These are phyloP conservation scores for Taphrina wiesneri DNA, from an alignment of 1,139 yeast species.

Conservation along the genomic window DNA sequence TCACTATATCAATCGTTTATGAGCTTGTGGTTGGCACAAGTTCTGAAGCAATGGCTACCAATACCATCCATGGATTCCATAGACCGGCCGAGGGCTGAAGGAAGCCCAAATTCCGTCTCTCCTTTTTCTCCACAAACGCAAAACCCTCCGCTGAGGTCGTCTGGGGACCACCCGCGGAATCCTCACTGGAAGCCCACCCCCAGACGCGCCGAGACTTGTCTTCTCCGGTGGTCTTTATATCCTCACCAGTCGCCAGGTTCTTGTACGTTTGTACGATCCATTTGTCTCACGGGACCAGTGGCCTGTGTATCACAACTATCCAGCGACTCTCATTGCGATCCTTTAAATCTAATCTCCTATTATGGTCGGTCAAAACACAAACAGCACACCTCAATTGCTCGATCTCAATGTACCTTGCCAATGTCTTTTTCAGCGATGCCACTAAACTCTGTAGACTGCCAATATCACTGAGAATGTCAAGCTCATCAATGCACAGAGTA, in stretches of 20 bases:
- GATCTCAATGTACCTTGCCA: constrained; percentile 14
- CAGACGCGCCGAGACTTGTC: background rate
- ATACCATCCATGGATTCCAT: no score
- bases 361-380: background rate
- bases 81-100: background rate
- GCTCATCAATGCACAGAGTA: constrained; percentile 44
- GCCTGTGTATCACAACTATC: background rate
- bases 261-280: background rate
- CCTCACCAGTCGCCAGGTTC: background rate
- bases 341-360: no score
- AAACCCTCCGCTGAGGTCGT: no score
- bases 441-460: background rate
- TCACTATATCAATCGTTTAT: no score
- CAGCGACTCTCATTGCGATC: no score
- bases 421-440: no score
- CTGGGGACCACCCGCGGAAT: no score
- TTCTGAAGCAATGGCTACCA: no score
- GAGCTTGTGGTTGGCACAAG: no score
- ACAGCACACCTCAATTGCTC: constrained; percentile 1
- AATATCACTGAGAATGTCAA: constrained; percentile 46
- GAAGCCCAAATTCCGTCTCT: background rate
- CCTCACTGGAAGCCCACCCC: no score
- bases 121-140: background rate
- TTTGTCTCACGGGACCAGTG: background rate
- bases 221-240: background rate